Evolutionary conservation across 805 yeast genomes (phyloP).

Genomic region (Nakazawaea populi): DNA sequence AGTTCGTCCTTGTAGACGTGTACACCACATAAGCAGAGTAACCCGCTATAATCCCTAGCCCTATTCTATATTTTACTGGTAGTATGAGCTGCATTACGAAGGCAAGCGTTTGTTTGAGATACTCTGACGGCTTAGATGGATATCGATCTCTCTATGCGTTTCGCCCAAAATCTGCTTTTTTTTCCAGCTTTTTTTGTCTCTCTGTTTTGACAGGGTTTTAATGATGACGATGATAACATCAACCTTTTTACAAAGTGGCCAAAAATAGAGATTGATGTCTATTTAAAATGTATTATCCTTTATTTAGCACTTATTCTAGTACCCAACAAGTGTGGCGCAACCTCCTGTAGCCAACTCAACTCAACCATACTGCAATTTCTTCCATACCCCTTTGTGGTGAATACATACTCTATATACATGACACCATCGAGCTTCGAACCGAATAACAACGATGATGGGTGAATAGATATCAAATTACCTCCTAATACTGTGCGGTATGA

Average conservation of each 20-base stretch:
- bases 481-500: constrained; percentile 80
- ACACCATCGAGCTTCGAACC: constrained; percentile 80
- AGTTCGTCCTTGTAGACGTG: constrained; percentile 48
- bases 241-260: no score
- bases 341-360: constrained; percentile 79
- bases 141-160: not conserved
- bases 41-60: constrained; percentile 37
- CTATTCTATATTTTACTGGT: constrained; percentile 30
- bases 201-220: no score
- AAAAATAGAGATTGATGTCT: not conserved
- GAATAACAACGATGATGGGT: constrained; percentile 85
- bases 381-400: constrained; percentile 89
- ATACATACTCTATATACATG: constrained; percentile 92
- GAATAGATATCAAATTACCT: constrained; percentile 82
- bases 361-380: constrained; percentile 81
- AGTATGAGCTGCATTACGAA: not conserved
- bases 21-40: constrained; percentile 65
- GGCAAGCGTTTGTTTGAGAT: not conserved
- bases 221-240: no score
- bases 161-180: no score
- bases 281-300: not conserved
- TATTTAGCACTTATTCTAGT: constrained; percentile 21
- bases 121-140: not conserved
- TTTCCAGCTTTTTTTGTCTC: no score
- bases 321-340: constrained; percentile 61